Evolutionary conservation across 768 basidiomycete species (phyloP), one percentile per base, ranked within the genome.

Genomic region (Pleurotus pulmonarius): DNA sequence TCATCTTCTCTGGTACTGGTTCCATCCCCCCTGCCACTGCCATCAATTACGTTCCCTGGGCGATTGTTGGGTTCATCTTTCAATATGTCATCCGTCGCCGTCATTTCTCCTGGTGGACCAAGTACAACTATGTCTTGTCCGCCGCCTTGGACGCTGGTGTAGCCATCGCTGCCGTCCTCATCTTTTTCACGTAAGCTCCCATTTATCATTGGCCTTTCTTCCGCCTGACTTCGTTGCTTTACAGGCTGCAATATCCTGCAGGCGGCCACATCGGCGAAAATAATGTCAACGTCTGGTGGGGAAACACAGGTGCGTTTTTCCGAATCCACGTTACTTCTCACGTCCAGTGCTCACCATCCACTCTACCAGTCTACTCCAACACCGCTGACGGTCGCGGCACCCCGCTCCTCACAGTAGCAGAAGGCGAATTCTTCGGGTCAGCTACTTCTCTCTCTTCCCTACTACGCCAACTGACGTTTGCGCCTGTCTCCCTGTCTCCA

Each of bases 91-190:
- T 87, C 61, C 77, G 86, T 29, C 73, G 82, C 47, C 78, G 73
- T 63, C 73, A 87, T 60, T 83, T 85, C 70, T 77, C 81, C 1
- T 86, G 85, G 85, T 86, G 85, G 85, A 72, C 75, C n/a, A 86
- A 87, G 69, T 82, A 82, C 69, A 82, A 82, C 64, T 82, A 83
- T 60, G 79, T 84, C 20, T 69, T 83, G 2, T 81, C 79, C 15
- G 83, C 83, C 18, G 83, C 82, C 12, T 67, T 85, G 16, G 83
- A 85, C 59, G 72, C 78, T 4, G 83, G 83, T 16, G 70, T 77
- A 3, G 80, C 80, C 1, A 55, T 84, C 26, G 75, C 77, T 0
- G 71, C 74, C 0, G 60, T 83, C n/a, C 18, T 81, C 43, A 56
- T 59, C n/a, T 59, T 59, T 46, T 59, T 59, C 38, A 24, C 26